Percentiles rank a stretch among this genome's conserved stretches.
Evolutionary conservation across 805 yeast species (phyloP).

Genomic region (Teunomyces pallodes): DNA sequence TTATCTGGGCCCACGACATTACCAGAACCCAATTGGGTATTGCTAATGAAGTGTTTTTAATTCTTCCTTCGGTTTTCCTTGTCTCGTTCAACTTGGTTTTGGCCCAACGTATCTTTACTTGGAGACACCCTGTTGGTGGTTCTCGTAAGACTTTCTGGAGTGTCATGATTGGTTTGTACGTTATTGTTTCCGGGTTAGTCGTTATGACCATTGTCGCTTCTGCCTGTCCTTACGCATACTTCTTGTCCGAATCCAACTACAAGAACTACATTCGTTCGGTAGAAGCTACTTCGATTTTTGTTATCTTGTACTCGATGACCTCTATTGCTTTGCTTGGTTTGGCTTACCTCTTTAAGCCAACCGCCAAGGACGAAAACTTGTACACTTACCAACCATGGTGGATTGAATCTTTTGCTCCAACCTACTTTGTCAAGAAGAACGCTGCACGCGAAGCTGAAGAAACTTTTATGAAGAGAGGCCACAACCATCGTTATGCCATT

Average conservation of each 20-base stretch:
- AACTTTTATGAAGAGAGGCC: slow-evolving; percentile 46
- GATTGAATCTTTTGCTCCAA: slow-evolving; percentile 61
- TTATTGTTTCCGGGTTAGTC: slow-evolving; percentile 54
- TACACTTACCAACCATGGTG: slow-evolving; percentile 75
- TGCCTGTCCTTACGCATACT: slow-evolving; percentile 57
- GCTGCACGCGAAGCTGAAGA: slow-evolving; percentile 50
- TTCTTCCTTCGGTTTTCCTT: slow-evolving; percentile 57
- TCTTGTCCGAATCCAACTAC: slow-evolving; percentile 43
- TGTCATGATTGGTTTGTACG: slow-evolving; percentile 49
- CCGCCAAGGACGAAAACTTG: slow-evolving; percentile 46
- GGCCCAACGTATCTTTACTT: slow-evolving; percentile 71
- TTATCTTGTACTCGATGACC: slow-evolving; percentile 48
- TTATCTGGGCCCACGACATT: slow-evolving; percentile 57
- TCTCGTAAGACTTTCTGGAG: slow-evolving; percentile 49
- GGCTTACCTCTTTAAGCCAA: slow-evolving; percentile 57
- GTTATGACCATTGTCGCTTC: slow-evolving; percentile 70
- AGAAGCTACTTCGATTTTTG: slow-evolving; percentile 28
- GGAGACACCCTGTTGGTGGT: slow-evolving; percentile 76
- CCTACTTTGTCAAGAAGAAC: slow-evolving; percentile 56
- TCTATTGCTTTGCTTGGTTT: slow-evolving; percentile 48
- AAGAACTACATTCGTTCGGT: slow-evolving; percentile 46
- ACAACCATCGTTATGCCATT: slow-evolving; percentile 48
- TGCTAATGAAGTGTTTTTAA: slow-evolving; percentile 53
- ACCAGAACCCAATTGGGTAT: slow-evolving; percentile 49
- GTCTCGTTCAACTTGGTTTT: slow-evolving; percentile 60